Conservation (phyloP, 495 filamentous ascomycete genomes). For the Umbilicaria muhlenbergii region DNA sequence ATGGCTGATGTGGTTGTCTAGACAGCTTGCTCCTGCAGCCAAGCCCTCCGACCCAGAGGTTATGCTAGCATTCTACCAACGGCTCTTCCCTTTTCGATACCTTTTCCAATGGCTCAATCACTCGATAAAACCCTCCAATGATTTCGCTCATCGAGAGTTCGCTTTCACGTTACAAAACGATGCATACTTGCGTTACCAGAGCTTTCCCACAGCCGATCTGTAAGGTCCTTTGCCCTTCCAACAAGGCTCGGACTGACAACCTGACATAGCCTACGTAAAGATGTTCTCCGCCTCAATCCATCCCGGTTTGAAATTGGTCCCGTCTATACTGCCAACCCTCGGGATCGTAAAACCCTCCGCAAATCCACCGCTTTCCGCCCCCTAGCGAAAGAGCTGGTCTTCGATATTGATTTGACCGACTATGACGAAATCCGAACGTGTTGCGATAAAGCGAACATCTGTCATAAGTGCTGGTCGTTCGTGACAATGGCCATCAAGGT, state of each 20-base stretch:
- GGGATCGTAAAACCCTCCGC: conserved; percentile 75
- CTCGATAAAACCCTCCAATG: conserved; percentile 63
- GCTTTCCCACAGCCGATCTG: conserved; percentile 75
- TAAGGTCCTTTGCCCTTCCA: neutral
- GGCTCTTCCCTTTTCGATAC: conserved; percentile 86
- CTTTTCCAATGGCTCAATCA: conserved; percentile 99
- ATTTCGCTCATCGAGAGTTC: conserved; percentile 90
- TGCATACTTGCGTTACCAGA: conserved; percentile 82
- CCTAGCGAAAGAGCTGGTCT: conserved; percentile 80
- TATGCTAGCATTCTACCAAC: conserved; percentile 85
- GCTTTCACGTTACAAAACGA: conserved; percentile 83
- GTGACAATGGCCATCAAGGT: conserved; percentile 96
- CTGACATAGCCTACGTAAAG: conserved; percentile 60
- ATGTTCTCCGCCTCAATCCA: conserved; percentile 71
- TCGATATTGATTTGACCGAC: conserved; percentile 98
- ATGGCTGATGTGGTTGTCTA: conserved; percentile 3
- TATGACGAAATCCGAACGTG: conserved; percentile 95
- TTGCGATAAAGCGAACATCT: conserved; percentile 86
- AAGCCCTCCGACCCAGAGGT: conserved; percentile 56
- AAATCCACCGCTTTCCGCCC: conserved; percentile 62
- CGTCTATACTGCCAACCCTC: conserved; percentile 82
- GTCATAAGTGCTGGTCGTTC: conserved; percentile 87
- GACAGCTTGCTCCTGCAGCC: conserved; percentile 15
- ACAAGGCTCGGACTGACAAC: conserved; percentile 2
- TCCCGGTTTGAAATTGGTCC: conserved; percentile 96